Percentiles rank a stretch among this genome's conserved stretches.
These are phyloP conservation scores for Isoetes taiwanensis DNA, from an alignment of 75 land plant species.

Conservation along the genomic window DNA sequence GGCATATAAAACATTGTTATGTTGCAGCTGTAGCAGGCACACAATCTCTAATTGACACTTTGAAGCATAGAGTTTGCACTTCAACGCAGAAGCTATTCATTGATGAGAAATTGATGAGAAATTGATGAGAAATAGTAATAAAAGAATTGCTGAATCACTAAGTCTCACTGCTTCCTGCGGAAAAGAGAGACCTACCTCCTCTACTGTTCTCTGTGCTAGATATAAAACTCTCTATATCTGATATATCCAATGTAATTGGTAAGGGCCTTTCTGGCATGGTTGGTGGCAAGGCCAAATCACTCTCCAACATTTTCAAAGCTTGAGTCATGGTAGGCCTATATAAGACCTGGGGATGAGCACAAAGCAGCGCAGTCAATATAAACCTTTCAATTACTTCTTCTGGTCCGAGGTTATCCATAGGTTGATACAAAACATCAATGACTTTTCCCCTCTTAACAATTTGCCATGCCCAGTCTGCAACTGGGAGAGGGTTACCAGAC, in stretches of 20 bases:
- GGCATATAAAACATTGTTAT: no score
- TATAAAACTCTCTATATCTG: no score
- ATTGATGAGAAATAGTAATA: no score
- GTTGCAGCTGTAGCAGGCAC: no score
- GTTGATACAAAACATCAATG: slow-evolving; percentile 43
- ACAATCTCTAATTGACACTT: no score
- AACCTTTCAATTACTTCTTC: slow-evolving; percentile 50
- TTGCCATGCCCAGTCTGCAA: slow-evolving; percentile 91
- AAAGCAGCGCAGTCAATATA: slow-evolving; percentile 45
- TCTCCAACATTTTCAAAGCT: slow-evolving; percentile 58
- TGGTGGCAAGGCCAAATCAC: slow-evolving; percentile 36
- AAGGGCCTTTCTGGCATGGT: slow-evolving; percentile 59
- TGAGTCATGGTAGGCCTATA: slow-evolving; percentile 66
- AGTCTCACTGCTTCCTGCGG: no score
- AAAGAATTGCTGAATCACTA: no score
- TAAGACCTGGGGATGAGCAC: slow-evolving; percentile 65
- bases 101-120: no score
- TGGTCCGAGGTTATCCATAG: slow-evolving; percentile 36
- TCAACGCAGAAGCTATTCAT: no score
- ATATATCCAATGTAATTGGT: slow-evolving; percentile 33
- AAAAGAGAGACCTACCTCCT: no score
- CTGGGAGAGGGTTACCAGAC: slow-evolving; percentile 19
- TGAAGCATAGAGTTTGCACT: no score
- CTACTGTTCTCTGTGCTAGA: no score
- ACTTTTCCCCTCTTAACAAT: slow-evolving; percentile 37